Evolutionary conservation across 768 basidiomycete species (phyloP), one percentile per base, ranked within the genome.

Genomic region (Lentinus tigrinus): DNA sequence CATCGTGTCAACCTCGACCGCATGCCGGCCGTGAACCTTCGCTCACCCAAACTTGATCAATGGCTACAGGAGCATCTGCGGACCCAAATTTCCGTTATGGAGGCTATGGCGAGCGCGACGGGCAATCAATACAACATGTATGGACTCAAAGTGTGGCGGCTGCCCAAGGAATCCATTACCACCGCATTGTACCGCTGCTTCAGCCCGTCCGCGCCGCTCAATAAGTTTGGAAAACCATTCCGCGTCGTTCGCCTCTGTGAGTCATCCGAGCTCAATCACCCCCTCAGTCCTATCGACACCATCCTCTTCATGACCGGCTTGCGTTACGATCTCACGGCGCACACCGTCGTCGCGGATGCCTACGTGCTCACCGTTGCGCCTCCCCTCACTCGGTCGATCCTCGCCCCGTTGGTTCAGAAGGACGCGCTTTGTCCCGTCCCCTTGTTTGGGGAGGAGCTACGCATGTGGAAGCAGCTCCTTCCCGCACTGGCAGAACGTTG

Each of bases 401-500:
- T n/a, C n/a, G n/a, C n/a, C n/a, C n/a, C n/a, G n/a, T n/a, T n/a
- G n/a, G n/a, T n/a, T n/a, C n/a, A n/a, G n/a, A n/a, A n/a, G n/a
- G n/a, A n/a, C n/a, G n/a, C n/a, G n/a, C n/a, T n/a, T n/a, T n/a
- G n/a, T n/a, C n/a, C n/a, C 9, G 9, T 39, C 38, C 2, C 40
- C 7, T 66, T 72, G 0, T 61, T 54, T 7, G 63, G 65, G 2
- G 75, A 73, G 14, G 80, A 80, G 60, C 62, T 74, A 23, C 61
- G 57, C 21, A 74, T 73, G 0, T 86, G 83, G 85, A 77, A 78
- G 44, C 72, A 77, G 51, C 73, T 84, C 23, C 66, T 85, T 1
- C 83, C 83, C 4, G 70, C 72, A 4, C 62, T 81, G 24, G 75
- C 75, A 1, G 85, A 85, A 64, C 77, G 83, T 21, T 85, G 84